Conservation (phyloP, 2,329 filamentous ascomycete species). For the Dactylellina drechsleri region DNA sequence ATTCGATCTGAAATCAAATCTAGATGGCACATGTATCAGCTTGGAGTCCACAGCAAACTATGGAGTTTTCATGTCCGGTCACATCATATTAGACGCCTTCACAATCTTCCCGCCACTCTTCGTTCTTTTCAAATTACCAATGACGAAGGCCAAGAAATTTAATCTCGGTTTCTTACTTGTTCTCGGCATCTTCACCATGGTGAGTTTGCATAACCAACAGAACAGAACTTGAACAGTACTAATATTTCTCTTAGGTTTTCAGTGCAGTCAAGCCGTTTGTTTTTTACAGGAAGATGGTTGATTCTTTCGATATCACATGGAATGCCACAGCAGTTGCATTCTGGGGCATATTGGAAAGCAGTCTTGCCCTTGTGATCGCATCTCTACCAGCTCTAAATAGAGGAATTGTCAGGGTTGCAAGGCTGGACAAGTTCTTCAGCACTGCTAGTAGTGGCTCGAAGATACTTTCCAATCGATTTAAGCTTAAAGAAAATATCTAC, state of each 20-base stretch:
- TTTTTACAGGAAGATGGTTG: conserved; percentile 37
- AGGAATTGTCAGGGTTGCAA: conserved; percentile 29
- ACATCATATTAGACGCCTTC: conserved; percentile 39
- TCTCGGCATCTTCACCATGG: conserved; percentile 34
- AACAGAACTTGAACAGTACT: background rate
- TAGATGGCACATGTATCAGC: conserved; percentile 44
- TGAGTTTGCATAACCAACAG: conserved; percentile 4
- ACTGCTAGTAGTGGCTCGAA: conserved; percentile 16
- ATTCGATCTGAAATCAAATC: conserved; percentile 28
- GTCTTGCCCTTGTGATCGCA: conserved; percentile 32
- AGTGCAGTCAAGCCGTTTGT: conserved; percentile 40
- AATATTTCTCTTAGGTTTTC: conserved; percentile 21
- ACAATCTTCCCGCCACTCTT: conserved; percentile 46
- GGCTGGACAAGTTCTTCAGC: conserved; percentile 30
- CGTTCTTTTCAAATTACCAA: conserved; percentile 27
- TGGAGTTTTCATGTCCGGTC: conserved; percentile 39
- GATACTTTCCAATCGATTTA: conserved; percentile 30
- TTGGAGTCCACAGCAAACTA: conserved; percentile 24
- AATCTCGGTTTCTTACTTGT: conserved; percentile 39
- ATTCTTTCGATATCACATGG: conserved; percentile 49
- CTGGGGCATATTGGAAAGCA: conserved; percentile 47
- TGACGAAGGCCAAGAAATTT: conserved; percentile 40
- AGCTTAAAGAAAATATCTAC: conserved; percentile 40
- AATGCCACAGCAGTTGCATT: conserved; percentile 39
- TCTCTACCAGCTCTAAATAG: conserved; percentile 40